A percentile compares a stretch with the other conserved stretches of the same genome.
These are phyloP conservation scores for Litchi chinensis DNA, from an alignment of 345 rosid species.

Conservation along the genomic window DNA sequence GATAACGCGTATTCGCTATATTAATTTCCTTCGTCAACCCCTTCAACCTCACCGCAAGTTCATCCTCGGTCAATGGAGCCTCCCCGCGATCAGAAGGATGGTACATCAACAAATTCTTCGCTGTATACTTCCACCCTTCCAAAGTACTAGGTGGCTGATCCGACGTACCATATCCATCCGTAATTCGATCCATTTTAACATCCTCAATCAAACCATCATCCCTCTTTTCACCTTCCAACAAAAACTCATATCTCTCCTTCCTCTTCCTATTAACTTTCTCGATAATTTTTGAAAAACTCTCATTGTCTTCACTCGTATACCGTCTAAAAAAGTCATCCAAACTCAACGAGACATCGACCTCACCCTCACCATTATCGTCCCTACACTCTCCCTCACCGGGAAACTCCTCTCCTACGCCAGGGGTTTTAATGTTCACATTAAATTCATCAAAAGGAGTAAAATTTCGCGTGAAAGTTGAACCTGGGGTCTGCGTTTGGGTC, in stretches of 20 bases:
- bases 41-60: slow-evolving; percentile 60
- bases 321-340: slow-evolving; percentile 85
- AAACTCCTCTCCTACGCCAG: slow-evolving; percentile 41
- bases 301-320: slow-evolving; percentile 91
- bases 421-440: slow-evolving; percentile 51
- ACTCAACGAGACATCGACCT: slow-evolving; percentile 55
- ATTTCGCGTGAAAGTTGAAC: slow-evolving; percentile 75
- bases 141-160: slow-evolving; percentile 88
- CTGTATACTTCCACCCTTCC: slow-evolving; percentile 84
- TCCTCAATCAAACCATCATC: slow-evolving; percentile 55
- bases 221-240: slow-evolving; percentile 63
- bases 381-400: slow-evolving; percentile 31
- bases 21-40: slow-evolving; percentile 82
- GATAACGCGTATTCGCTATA: slow-evolving; percentile 72
- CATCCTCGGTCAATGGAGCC: slow-evolving; percentile 79
- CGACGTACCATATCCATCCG: slow-evolving; percentile 95
- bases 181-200: slow-evolving; percentile 68
- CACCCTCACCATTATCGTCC: slow-evolving; percentile 45
- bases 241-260: slow-evolving; percentile 69
- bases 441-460: slow-evolving; percentile 85
- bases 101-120: slow-evolving; percentile 95
- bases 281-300: slow-evolving; percentile 77
- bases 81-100: slow-evolving; percentile 93
- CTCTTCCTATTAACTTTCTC: slow-evolving; percentile 90
- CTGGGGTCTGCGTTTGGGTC: slow-evolving; percentile 75